Conservation (phyloP, 1,284 basidiomycete species). For the Ceratobasidium theobromae region DNA sequence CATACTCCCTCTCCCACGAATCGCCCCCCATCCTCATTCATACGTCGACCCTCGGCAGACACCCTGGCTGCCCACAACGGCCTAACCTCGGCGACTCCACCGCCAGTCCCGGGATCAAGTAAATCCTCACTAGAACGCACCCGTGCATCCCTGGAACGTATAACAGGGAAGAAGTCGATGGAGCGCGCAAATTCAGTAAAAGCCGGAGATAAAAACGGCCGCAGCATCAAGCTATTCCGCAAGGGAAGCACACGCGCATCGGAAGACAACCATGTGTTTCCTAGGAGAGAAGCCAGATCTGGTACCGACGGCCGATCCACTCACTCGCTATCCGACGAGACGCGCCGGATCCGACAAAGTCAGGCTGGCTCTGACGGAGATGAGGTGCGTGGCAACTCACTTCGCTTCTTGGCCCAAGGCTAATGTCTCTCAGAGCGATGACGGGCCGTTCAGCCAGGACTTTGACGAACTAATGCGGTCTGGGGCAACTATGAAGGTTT, state of each 20-base stretch:
- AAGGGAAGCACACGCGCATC: conserved; percentile 21
- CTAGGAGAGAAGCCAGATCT: not conserved
- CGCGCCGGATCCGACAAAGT: conserved; percentile 10
- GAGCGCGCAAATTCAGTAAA: not conserved
- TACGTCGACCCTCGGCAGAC: conserved; percentile 27
- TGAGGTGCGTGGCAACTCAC: conserved; percentile 3
- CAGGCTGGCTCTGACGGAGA: conserved; percentile 13
- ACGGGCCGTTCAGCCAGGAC: conserved; percentile 49
- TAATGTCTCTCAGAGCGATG: conserved; percentile 11
- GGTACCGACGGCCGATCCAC: conserved; percentile 6
- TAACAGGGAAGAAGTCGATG: conserved; percentile 23
- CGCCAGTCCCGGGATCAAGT: not conserved
- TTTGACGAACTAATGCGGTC: conserved; percentile 90
- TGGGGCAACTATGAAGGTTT: conserved; percentile 89
- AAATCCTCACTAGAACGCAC: conserved; percentile 27
- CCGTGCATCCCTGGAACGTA: conserved; percentile 8
- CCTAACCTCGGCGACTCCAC: not conserved
- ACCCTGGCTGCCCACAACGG: not conserved
- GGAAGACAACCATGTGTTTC: conserved; percentile 28
- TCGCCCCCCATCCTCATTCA: conserved; percentile 3
- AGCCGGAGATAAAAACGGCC: conserved; percentile 1
- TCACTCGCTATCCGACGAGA: conserved; percentile 4
- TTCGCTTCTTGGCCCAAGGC: not conserved
- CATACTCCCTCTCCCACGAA: conserved; percentile 2
- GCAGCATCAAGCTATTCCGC: conserved; percentile 21